Evolutionary conservation across 2,329 filamentous ascomycete species (phyloP).

Genomic region (Fusarium nisikadoi): DNA sequence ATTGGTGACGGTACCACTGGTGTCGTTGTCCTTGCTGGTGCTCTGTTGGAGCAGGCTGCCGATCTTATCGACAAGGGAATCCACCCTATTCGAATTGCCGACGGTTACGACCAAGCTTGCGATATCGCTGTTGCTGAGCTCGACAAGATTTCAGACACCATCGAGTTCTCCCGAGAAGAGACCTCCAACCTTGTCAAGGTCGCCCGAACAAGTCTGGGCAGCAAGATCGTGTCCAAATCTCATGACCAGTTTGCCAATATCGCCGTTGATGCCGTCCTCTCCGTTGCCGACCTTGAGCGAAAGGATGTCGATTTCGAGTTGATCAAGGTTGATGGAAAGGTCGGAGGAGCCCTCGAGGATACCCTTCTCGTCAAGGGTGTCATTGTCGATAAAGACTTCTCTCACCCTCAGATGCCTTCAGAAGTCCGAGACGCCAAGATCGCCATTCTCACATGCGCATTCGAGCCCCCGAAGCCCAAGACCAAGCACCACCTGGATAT

Average conservation of each 20-base stretch:
- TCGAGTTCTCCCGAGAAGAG: constrained; percentile 83
- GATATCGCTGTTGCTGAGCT: constrained; percentile 95
- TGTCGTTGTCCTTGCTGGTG: constrained; percentile 94
- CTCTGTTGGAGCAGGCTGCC: constrained; percentile 93
- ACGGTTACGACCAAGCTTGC: constrained; percentile 97
- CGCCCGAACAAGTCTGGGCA: constrained; percentile 93
- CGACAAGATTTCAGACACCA: constrained; percentile 90
- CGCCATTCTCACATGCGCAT: constrained; percentile 96
- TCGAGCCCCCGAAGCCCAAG: constrained; percentile 99
- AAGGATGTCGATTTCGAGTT: constrained; percentile 99
- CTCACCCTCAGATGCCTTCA: constrained; percentile 97
- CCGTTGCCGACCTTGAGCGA: constrained; percentile 93
- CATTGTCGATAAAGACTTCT: constrained; percentile 99
- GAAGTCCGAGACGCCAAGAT: constrained; percentile 96
- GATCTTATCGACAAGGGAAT: constrained; percentile 99
- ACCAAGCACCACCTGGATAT: constrained; percentile 99
- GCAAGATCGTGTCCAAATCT: constrained; percentile 98
- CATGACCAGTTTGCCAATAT: constrained; percentile 99
- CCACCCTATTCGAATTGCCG: constrained; percentile 97
- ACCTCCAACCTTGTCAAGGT: constrained; percentile 92
- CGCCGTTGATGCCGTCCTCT: constrained; percentile 95
- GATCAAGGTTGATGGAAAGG: constrained; percentile 99
- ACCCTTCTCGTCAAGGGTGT: constrained; percentile 96
- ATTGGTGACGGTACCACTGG: constrained; percentile 98
- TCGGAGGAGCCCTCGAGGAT: constrained; percentile 93